These are phyloP conservation scores for Cicer cuneatum DNA, from an alignment of 306 rosid genomes.

Conservation along the genomic window DNA sequence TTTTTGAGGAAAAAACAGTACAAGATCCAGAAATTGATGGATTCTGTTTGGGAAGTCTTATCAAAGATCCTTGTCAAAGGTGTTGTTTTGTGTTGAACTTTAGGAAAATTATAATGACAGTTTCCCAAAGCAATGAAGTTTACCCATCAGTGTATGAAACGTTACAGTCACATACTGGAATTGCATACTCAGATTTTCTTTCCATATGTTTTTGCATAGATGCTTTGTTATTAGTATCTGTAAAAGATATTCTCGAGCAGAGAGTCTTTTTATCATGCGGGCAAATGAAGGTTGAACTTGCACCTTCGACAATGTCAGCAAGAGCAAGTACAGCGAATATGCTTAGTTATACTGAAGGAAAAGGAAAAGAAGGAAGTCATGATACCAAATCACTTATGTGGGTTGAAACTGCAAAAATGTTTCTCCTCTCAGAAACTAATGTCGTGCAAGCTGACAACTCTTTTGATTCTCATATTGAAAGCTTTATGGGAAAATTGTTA, in stretches of 20 bases:
- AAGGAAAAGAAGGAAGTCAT: conserved; percentile 44
- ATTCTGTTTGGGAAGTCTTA: conserved; percentile 46
- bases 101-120: conserved; percentile 59
- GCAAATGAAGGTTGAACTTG: conserved; percentile 59
- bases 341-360: conserved; percentile 50
- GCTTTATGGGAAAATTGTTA: conserved; percentile 61
- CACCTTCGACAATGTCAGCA: conserved; percentile 51
- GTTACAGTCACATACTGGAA: conserved; percentile 62
- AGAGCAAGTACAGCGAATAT: conserved; percentile 46
- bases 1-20: conserved; percentile 41
- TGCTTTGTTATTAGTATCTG: conserved; percentile 56
- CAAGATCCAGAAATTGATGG: conserved; percentile 53
- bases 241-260: conserved; percentile 63
- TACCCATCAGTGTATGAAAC: conserved; percentile 56
- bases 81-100: conserved; percentile 63
- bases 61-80: conserved; percentile 49
- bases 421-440: conserved; percentile 54
- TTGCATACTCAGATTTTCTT: conserved; percentile 54
- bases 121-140: conserved; percentile 59
- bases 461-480: conserved; percentile 53
- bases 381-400: conserved; percentile 62
- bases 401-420: conserved; percentile 68
- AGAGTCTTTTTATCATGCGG: conserved; percentile 76
- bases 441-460: conserved; percentile 48
- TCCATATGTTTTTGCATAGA: conserved; percentile 57